Percentiles rank a stretch among this genome's conserved stretches.
Evolutionary conservation across 164 flowering plant genomes (phyloP).

Genomic region (Amborella trichopoda): DNA sequence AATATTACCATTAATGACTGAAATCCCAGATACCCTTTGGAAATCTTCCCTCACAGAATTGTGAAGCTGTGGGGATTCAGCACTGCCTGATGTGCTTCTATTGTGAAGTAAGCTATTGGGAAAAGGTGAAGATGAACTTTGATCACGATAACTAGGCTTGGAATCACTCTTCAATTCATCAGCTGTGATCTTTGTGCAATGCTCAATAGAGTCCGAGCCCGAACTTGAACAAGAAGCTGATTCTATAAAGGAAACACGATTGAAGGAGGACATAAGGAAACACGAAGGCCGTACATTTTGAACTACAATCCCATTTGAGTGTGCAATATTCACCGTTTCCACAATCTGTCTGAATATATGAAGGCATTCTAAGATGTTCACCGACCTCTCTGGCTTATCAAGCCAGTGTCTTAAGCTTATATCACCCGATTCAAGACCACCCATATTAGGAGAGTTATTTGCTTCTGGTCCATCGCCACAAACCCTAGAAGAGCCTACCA

Average conservation of each 20-base stretch:
- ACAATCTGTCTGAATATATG: conserved; percentile 85
- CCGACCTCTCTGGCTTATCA: conserved; percentile 60
- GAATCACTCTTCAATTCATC: too few relatives aligned
- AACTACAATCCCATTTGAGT: conserved; percentile 74
- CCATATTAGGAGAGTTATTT: conserved; percentile 11
- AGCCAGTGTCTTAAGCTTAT: conserved; percentile 91
- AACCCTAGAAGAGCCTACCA: conserved; percentile 29
- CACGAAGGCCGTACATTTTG: conserved; percentile 93
- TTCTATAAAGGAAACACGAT: conserved; percentile 80
- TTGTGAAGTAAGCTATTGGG: conserved; percentile 15
- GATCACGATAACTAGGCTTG: conserved; percentile 9
- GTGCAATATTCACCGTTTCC: conserved; percentile 73
- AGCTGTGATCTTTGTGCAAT: conserved; percentile 27
- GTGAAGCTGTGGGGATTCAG: conserved; percentile 12
- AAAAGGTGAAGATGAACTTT: conserved; percentile 18
- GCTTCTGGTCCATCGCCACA: conserved; percentile 27
- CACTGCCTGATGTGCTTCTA: conserved; percentile 12
- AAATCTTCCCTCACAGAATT: too few relatives aligned
- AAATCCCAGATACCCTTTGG: not conserved
- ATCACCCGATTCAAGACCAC: conserved; percentile 38
- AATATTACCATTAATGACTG: not conserved
- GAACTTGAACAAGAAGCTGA: conserved; percentile 94
- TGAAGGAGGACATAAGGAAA: conserved; percentile 86
- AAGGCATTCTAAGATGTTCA: conserved; percentile 69
- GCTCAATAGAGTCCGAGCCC: conserved; percentile 60